Conservation (phyloP, 306 rosid genomes). For the Quercus dentata region DNA sequence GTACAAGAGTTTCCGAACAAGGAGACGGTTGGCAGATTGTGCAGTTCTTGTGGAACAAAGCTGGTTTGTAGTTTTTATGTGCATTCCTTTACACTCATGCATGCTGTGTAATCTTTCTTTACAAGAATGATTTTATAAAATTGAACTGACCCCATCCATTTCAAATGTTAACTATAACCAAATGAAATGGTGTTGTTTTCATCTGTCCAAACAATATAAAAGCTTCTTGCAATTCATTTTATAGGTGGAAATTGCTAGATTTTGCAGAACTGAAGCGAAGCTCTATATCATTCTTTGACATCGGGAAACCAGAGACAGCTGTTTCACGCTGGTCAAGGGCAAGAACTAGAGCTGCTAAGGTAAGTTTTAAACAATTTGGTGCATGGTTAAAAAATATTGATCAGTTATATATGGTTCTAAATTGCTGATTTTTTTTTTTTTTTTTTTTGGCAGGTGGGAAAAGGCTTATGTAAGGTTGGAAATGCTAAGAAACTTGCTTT, state of each 20-base stretch:
- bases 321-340: too few species aligned
- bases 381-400: background rate
- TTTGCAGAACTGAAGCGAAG: conserved; percentile 77
- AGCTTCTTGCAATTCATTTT: conserved; percentile 11
- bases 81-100: background rate
- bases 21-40: conserved; percentile 85
- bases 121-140: background rate
- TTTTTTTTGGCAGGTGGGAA: conserved; percentile 57
- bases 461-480: conserved; percentile 78
- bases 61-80: conserved; percentile 49
- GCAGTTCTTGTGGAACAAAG: conserved; percentile 88
- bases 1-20: conserved; percentile 87
- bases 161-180: too few species aligned
- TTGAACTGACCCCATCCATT: too few species aligned
- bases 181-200: background rate
- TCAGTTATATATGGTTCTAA: conserved; percentile 16
- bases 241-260: conserved; percentile 85
- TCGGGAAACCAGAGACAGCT: conserved; percentile 68
- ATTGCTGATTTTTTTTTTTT: background rate
- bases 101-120: background rate
- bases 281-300: conserved; percentile 86
- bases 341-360: too few species aligned
- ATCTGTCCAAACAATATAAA: background rate
- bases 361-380: background rate
- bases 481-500: conserved; percentile 85